Conservation (phyloP, 805 yeast species). For the Komagataella pseudopastoris region DNA sequence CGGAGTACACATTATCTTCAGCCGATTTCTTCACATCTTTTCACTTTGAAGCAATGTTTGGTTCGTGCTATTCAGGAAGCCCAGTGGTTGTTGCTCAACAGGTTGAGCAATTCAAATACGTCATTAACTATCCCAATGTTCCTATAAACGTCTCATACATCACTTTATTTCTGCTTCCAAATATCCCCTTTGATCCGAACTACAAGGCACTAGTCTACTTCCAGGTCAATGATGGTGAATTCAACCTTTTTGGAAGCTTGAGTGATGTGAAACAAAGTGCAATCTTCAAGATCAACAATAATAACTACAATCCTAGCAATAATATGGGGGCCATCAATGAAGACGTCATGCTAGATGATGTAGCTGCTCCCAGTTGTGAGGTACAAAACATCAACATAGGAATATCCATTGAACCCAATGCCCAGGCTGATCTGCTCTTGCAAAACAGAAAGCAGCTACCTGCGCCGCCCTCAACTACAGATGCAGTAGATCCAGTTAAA, state of each 20-base stretch:
- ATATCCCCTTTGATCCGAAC: conserved; percentile 53
- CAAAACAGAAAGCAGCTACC: conserved; percentile 26
- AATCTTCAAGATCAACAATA: conserved; percentile 63
- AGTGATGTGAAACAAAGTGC: conserved; percentile 73
- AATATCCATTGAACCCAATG: conserved; percentile 76
- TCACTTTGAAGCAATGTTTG: conserved; percentile 1
- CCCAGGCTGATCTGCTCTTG: conserved; percentile 36
- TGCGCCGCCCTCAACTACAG: conserved; percentile 16
- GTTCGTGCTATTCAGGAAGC: conserved; percentile 2
- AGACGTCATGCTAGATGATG: conserved; percentile 45
- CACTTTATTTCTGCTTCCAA: conserved; percentile 77
- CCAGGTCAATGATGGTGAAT: conserved; percentile 55
- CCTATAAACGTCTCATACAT: conserved; percentile 55
- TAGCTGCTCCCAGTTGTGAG: conserved; percentile 21
- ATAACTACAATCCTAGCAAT: conserved; percentile 5
- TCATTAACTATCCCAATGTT: conserved; percentile 49
- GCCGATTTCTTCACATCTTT: neutral
- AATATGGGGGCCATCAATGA: conserved; percentile 5
- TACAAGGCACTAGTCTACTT: conserved; percentile 81
- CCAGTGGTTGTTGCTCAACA: conserved; percentile 39
- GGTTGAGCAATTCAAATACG: conserved; percentile 55
- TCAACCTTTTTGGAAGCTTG: conserved; percentile 53
- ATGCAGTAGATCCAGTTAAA: conserved; percentile 3
- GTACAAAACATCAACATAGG: conserved; percentile 39
- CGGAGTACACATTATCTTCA: neutral